Percentiles rank a stretch among this genome's conserved stretches.
Conservation (phyloP, 78 protist species). For the Dictyostelium firmibasis region DNA sequence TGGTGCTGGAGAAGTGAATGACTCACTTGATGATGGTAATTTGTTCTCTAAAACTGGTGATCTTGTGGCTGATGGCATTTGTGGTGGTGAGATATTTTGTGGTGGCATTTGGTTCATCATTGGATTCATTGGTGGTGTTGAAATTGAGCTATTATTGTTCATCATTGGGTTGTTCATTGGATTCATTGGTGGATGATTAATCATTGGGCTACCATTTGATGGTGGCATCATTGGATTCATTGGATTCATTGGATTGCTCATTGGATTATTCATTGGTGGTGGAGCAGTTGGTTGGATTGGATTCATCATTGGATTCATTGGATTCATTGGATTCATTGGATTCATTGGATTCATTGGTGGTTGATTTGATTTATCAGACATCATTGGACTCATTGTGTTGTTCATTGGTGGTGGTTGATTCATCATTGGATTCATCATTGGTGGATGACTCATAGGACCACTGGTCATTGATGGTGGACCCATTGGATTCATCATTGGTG, state of each 20-base stretch:
- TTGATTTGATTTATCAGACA: background rate
- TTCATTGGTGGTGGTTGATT: constrained; percentile 32
- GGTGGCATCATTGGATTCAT: background rate
- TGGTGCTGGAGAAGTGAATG: constrained; percentile 40
- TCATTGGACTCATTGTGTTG: background rate
- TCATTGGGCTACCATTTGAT: background rate
- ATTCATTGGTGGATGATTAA: background rate
- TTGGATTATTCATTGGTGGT: background rate
- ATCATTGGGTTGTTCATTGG: background rate
- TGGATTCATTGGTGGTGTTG: constrained; percentile 28
- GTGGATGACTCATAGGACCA: constrained; percentile 22
- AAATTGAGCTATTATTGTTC: background rate
- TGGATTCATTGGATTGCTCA: constrained; percentile 4
- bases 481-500: constrained; percentile 2
- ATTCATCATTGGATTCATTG: background rate
- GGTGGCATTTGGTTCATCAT: background rate
- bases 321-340: background rate
- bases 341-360: constrained; percentile 14
- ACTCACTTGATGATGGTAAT: background rate
- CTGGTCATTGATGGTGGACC: background rate
- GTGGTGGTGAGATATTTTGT: constrained; percentile 19
- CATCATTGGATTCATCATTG: constrained; percentile 13
- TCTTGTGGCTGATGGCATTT: background rate
- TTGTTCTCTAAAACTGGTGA: constrained; percentile 12
- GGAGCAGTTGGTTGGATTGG: background rate